Base-by-base conservation (phyloP, 139 green algal species). In the Chlamydomonas eustigma region DNA sequence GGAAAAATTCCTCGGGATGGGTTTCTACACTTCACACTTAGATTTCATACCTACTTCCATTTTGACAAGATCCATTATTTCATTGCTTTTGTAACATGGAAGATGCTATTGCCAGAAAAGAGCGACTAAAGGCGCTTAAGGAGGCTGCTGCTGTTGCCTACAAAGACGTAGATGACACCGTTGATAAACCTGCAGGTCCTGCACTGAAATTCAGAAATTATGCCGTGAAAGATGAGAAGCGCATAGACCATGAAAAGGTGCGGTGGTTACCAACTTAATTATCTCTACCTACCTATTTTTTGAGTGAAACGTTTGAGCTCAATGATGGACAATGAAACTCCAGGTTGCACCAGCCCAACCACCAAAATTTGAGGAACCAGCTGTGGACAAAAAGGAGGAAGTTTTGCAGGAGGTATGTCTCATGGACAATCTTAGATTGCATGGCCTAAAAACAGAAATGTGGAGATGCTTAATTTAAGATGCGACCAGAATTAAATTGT, bases 201-300 rank as follows among this genome's bases (percentile, higher is more conserved):
- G 67, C 64, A 32, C 76, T 96, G 0, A 90, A 90, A 34, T 96
- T 96, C 70, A 83, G 91, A 37, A 96, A 96, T 71, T 96, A 96
- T 70, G 75, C 78, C 0, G 77, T 89, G 0, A 80, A 79, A 33
- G 89, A 93, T 64, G 74, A 88, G 39, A 92, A 91, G 75, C 78
- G 77, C n/a, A 92, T 96, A 63, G 75, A 87, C 50, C 90, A 96
- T 64, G 70, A 91, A 39, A 84, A 90, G 80, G 85, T 83, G 24
- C 3, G 65, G 6, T 0, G 44, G n/a, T n/a, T n/a, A n/a, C n/a
- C n/a, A n/a, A n/a, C n/a, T n/a, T n/a, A n/a, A n/a, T n/a, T n/a
- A n/a, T n/a, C n/a, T n/a, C n/a, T n/a, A n/a, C n/a, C n/a, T n/a
- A n/a, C n/a, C n/a, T n/a, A n/a, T n/a, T n/a, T n/a, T n/a, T n/a